Evolutionary conservation across 495 filamentous ascomycete species (phyloP).

Genomic region (Xylaria palmicola): DNA sequence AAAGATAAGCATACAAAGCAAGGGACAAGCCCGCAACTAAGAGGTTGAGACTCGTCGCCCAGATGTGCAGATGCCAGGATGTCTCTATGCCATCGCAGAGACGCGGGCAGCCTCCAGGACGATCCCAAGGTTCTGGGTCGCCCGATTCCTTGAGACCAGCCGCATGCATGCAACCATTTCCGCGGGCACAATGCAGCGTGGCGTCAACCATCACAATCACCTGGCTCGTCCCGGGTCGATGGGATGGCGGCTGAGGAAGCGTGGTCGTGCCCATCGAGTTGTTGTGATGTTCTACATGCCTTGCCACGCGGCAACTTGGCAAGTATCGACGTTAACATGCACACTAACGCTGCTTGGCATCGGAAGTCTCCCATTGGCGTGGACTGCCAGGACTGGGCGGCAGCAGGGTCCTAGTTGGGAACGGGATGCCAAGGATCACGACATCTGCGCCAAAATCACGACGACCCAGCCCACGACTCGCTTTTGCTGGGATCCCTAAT

Average conservation of each 20-base stretch:
- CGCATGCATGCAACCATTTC: constrained; percentile 1
- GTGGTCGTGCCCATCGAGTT: background rate
- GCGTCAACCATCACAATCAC: background rate
- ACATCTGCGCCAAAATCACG: constrained; percentile 12
- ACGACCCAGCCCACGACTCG: background rate
- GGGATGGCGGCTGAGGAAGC: constrained; percentile 1
- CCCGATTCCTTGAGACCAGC: background rate
- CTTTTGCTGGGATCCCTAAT: background rate
- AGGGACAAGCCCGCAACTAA: constrained; percentile 6
- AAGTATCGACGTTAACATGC: background rate
- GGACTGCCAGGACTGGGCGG: too few relatives aligned
- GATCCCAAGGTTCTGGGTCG: background rate
- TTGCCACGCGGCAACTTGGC: background rate
- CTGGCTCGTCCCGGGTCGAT: background rate
- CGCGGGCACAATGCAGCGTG: background rate
- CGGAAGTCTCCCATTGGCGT: background rate
- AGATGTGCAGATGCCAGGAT: background rate
- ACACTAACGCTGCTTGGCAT: background rate
- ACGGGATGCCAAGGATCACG: constrained; percentile 10
- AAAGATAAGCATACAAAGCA: background rate
- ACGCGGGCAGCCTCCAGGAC: background rate
- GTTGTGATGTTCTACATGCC: background rate
- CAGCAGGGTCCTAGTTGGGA: background rate
- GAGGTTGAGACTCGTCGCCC: background rate
- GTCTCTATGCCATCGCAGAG: background rate